Evolutionary conservation across 164 flowering plant species (phyloP).

Genomic region (Dillenia turbinata): DNA sequence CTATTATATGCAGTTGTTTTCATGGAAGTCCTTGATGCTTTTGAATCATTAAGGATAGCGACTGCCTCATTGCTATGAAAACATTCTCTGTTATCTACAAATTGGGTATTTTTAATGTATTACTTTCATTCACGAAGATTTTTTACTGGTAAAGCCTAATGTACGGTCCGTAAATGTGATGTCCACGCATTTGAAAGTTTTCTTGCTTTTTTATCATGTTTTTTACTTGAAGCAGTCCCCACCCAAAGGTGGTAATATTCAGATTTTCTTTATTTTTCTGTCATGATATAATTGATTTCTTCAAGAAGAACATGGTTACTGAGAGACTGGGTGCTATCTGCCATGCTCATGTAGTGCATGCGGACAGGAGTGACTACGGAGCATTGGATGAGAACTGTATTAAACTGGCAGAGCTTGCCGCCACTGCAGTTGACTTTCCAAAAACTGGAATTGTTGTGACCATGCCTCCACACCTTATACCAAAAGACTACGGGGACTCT

Average conservation of each 20-base stretch:
- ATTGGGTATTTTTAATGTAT: too few species aligned
- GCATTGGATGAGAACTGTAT: constrained; percentile 83
- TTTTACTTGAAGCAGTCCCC: too few species aligned
- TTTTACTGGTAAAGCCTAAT: too few species aligned
- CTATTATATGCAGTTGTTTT: not conserved
- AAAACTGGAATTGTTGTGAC: constrained; percentile 76
- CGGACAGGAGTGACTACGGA: constrained; percentile 71
- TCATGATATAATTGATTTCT: constrained; percentile 51
- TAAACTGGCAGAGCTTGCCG: constrained; percentile 76
- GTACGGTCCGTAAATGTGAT: too few species aligned
- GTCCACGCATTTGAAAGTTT: too few species aligned
- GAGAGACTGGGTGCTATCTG: constrained; percentile 79
- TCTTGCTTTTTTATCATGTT: not conserved
- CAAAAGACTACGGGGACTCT: constrained; percentile 84
- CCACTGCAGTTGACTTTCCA: constrained; percentile 92
- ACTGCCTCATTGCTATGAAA: too few species aligned
- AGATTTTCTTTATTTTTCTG: too few species aligned
- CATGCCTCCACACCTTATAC: constrained; percentile 68
- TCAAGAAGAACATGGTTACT: constrained; percentile 63
- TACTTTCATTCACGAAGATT: not conserved
- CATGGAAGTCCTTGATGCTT: not conserved
- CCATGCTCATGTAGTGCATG: constrained; percentile 96
- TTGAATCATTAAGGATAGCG: too few species aligned
- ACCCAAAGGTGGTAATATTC: too few species aligned
- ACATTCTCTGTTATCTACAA: too few species aligned